Evolutionary conservation across 2,329 filamentous ascomycete species (phyloP).

Genomic region (Pseudogymnoascus sp.): DNA sequence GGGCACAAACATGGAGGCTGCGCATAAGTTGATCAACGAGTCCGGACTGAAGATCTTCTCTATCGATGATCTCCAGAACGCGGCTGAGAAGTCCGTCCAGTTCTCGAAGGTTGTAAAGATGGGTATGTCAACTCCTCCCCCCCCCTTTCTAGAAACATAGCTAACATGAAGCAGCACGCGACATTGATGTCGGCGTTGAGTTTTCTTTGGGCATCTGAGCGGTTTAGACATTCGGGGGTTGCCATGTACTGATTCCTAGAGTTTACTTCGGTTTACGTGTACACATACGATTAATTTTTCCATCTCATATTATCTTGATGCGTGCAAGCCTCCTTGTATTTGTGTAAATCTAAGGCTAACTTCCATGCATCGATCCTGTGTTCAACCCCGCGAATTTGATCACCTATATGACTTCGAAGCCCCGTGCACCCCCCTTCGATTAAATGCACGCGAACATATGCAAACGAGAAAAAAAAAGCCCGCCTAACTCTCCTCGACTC

Average conservation of each 20-base stretch:
- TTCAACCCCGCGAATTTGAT: background rate
- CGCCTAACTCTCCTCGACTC: background rate
- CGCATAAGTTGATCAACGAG: conserved; percentile 89
- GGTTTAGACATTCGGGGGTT: conserved; percentile 12
- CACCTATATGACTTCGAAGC: background rate
- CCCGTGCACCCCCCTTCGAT: background rate
- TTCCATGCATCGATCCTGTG: background rate
- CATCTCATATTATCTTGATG: background rate
- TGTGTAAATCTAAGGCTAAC: background rate
- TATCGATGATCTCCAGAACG: conserved; percentile 94
- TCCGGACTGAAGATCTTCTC: conserved; percentile 99
- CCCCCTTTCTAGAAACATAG: conserved; percentile 7
- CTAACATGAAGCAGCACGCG: conserved; percentile 54
- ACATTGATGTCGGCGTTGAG: conserved; percentile 95
- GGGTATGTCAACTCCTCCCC: conserved; percentile 47
- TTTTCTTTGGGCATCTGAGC: conserved; percentile 81
- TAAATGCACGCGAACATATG: background rate
- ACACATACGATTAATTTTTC: conserved; percentile 6
- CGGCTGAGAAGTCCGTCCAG: conserved; percentile 96
- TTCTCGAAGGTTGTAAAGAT: conserved; percentile 99
- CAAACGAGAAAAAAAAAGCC: background rate
- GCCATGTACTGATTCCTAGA: conserved; percentile 7
- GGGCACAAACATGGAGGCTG: conserved; percentile 95
- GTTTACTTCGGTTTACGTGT: conserved; percentile 7
- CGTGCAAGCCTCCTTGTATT: background rate